Evolutionary conservation across 768 basidiomycete genomes (phyloP).

Genomic region (Leccinum subgranulosum): DNA sequence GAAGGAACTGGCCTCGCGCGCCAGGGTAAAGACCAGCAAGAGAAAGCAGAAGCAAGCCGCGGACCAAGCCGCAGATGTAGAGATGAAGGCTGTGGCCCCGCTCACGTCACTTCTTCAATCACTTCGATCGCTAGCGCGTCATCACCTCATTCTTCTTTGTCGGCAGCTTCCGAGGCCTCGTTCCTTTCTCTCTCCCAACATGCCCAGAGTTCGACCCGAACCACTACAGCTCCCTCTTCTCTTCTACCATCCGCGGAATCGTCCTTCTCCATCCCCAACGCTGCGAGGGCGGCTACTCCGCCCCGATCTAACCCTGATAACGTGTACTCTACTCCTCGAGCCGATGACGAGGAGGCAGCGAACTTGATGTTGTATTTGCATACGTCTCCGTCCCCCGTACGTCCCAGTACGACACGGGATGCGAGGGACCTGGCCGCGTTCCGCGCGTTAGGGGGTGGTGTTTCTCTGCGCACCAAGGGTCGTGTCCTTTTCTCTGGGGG

Average conservation of each 20-base stretch:
- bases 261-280: conserved; percentile 30
- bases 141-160: conserved; percentile 70
- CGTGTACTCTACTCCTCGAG: conserved; percentile 48
- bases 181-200: conserved; percentile 60
- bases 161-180: conserved; percentile 67
- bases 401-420: conserved; percentile 47
- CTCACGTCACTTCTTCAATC: conserved; percentile 70
- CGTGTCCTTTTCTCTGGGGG: conserved; percentile 65
- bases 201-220: conserved; percentile 64
- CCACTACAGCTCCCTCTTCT: conserved; percentile 39
- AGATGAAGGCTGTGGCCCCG: conserved; percentile 82
- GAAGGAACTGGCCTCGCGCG: conserved; percentile 36
- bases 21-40: conserved; percentile 43
- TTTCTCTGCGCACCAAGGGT: conserved; percentile 54
- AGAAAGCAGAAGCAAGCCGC: conserved; percentile 46
- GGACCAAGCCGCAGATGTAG: conserved; percentile 46
- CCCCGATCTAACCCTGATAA: conserved; percentile 31
- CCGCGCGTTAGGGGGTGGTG: conserved; percentile 49
- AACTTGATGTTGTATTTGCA: conserved; percentile 83
- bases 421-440: conserved; percentile 48
- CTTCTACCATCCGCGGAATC: conserved; percentile 39
- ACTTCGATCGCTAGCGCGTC: conserved; percentile 59
- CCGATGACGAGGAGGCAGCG: conserved; percentile 77
- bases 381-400: conserved; percentile 79
- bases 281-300: conserved; percentile 33